Percentiles rank a stretch among this genome's conserved stretches.
These are phyloP conservation scores for Coriaria nepalensis DNA, from an alignment of 306 rosid genomes.

Conservation along the genomic window DNA sequence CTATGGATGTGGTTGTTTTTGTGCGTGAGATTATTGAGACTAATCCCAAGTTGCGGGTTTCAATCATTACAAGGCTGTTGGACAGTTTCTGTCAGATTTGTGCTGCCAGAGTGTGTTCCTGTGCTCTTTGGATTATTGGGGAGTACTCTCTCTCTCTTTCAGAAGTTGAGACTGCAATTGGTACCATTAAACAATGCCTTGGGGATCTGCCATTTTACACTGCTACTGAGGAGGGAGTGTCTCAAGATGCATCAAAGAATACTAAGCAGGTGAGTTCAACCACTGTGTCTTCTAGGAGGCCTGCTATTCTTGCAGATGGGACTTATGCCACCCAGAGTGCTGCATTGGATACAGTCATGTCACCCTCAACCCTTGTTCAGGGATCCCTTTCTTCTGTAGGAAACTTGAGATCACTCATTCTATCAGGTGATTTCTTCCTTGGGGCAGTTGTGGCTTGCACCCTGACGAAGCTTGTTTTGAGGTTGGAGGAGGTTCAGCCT, in stretches of 20 bases:
- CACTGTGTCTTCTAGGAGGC: conserved; percentile 81
- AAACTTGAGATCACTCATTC: conserved; percentile 84
- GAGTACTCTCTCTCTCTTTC: conserved; percentile 86
- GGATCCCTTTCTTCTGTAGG: conserved; percentile 68
- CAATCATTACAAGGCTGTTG: conserved; percentile 76
- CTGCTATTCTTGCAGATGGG: conserved; percentile 90
- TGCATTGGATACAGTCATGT: conserved; percentile 79
- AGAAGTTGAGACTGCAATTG: conserved; percentile 79
- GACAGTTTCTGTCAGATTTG: conserved; percentile 93
- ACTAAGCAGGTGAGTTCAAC: conserved; percentile 46
- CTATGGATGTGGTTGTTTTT: conserved; percentile 84
- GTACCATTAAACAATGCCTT: conserved; percentile 69
- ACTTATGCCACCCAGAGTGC: conserved; percentile 99
- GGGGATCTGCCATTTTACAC: conserved; percentile 94
- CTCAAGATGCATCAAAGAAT: conserved; percentile 44
- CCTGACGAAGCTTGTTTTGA: conserved; percentile 67
- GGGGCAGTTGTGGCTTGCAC: conserved; percentile 87
- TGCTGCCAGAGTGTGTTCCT: conserved; percentile 78
- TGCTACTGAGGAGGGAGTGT: conserved; percentile 58
- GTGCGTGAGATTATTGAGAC: conserved; percentile 95
- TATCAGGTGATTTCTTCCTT: conserved; percentile 87
- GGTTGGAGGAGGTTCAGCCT: conserved; percentile 90
- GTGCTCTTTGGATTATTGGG: conserved; percentile 95
- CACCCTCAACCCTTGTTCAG: conserved; percentile 69
- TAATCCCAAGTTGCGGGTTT: conserved; percentile 77